Conservation (phyloP, 2,329 filamentous ascomycete species). For the Verticillium nubilum region DNA sequence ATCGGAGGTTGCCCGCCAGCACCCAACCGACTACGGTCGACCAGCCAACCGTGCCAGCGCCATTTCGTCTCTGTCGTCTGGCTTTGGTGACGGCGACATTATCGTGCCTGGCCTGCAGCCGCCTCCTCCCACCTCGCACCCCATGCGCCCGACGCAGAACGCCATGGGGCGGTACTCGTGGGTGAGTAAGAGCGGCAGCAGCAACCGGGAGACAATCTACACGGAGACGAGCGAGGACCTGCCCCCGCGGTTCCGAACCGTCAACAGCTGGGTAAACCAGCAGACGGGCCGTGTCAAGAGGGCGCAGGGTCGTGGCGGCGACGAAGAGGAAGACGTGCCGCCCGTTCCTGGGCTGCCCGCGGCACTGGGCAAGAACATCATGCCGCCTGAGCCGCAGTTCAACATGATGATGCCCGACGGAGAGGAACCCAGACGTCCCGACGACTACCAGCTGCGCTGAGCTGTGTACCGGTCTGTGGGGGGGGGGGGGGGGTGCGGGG, state of each 20-base stretch:
- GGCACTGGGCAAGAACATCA: slow-evolving; percentile 23
- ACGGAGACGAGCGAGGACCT: slow-evolving; percentile 48
- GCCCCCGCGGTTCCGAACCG: slow-evolving; percentile 49
- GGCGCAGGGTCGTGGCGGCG: slow-evolving; percentile 31
- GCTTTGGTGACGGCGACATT: slow-evolving; percentile 58
- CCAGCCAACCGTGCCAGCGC: slow-evolving; percentile 39
- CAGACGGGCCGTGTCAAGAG: slow-evolving; percentile 51
- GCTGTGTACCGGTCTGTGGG: background rate
- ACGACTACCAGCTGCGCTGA: slow-evolving; percentile 10
- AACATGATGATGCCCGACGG: slow-evolving; percentile 46
- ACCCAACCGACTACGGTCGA: slow-evolving; percentile 21
- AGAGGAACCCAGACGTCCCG: slow-evolving; percentile 38
- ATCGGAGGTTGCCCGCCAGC: slow-evolving; percentile 28
- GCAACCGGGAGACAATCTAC: slow-evolving; percentile 44
- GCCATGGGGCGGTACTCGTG: slow-evolving; percentile 28
- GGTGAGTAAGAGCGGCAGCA: slow-evolving; percentile 20
- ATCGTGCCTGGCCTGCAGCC: slow-evolving; percentile 29
- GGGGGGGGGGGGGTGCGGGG: no score
- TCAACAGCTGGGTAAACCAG: slow-evolving; percentile 61
- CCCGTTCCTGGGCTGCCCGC: slow-evolving; percentile 30
- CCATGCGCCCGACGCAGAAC: slow-evolving; percentile 6
- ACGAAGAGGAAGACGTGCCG: slow-evolving; percentile 26
- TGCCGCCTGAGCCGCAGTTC: slow-evolving; percentile 40
- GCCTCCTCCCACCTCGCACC: slow-evolving; percentile 8
- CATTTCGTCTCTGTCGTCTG: slow-evolving; percentile 57